Evolutionary conservation across 1,284 basidiomycete species (phyloP), one percentile per base, ranked within the genome.

Genomic region (Athelia sp.): DNA sequence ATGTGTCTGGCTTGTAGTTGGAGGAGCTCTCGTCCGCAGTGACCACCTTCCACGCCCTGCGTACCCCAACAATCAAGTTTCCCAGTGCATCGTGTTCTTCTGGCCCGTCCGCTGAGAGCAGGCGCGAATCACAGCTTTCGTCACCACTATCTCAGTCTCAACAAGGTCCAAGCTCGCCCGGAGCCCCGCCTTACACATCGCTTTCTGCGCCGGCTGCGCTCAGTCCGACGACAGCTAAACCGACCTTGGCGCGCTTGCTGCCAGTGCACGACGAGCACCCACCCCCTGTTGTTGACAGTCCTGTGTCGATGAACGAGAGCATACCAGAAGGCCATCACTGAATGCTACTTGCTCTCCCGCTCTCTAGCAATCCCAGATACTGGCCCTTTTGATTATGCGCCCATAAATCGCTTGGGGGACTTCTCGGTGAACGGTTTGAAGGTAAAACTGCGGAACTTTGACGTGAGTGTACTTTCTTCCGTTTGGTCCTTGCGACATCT

Each of bases 1-100:
- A 29, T 23, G 43, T 48, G 42, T 48, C 36, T 40, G 22, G 19
- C 46, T 29, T 40, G 15, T 53, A 84, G 82, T 67, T 85, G 24
- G 80, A 79, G 56, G 73, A 79, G 21, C 68, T 86, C 6, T 81
- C 82, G 3, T 71, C 73, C 53, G 73, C 76, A 1, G 66, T 84
- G 31, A 78, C 76, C 2, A 70, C 76, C 44, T 84, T 85, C 59
- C 81, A 84, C 57, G 71, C 75, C 8, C 68, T 83, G 13, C 75
- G 76, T 52, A 72, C 74, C 3, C 81, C 80, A 1, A 68, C 69
- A 42, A 71, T 81, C 51, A 71, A 78, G 43, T 74, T 79, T 46
- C 51, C 36, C 36, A 17, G 36, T 15, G 21, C 17, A 18, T 22
- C 32, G 32, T 17, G 11, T 17, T 34, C 32, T 34, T 17, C 17